Base-by-base conservation (phyloP, 495 filamentous ascomycete species). In the Lasiosphaeria hispida region DNA sequence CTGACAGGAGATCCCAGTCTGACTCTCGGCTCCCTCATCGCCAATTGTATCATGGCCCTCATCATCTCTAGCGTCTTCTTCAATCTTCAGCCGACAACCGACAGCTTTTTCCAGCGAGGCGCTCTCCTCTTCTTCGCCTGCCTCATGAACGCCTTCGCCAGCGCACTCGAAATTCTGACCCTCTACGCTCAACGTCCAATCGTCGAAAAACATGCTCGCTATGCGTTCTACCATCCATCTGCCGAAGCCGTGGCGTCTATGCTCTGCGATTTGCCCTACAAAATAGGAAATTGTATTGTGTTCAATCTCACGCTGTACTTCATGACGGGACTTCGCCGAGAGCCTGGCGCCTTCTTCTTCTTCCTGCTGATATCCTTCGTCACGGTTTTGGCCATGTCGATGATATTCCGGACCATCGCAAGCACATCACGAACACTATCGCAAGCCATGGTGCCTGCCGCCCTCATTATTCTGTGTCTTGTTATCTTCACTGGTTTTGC, bases 401-500 rank as follows among this genome's bases (percentile, higher is more conserved):
- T 84, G 74, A 80, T 90, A 44, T 97, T 96, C 80, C 84, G 92
- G 13, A 87, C 83, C 18, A 92, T 96, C 58, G 91, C 85, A 2
- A 84, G 90, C n/a, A 69, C 87, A 2, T 91, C 92, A 11, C 80
- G 89, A 33, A 88, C 90, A 10, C 74, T 96, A 48, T 85, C 85
- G 0, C 89, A 95, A 66, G 91, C 92, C 45, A 85, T 95, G 84
- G 87, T 90, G 1, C 91, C 90, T 2, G 83, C 90, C 17, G 88
- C 89, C 0, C 71, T 96, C 19, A 80, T 96, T 61, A 93, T 96
- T 70, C 79, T 96, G 48, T 81, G 83, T 42, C 75, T 96, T 39
- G 77, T 95, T 63, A 89, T 96, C 56, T 96, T 94, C 68, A 96
- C 92, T 51, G 92, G 92, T 8, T 96, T 96, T 69, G 85, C 85